Evolutionary conservation across 768 basidiomycete genomes (phyloP), one percentile per base, ranked within the genome.

Genomic region (Pleurotus tuber-regium): DNA sequence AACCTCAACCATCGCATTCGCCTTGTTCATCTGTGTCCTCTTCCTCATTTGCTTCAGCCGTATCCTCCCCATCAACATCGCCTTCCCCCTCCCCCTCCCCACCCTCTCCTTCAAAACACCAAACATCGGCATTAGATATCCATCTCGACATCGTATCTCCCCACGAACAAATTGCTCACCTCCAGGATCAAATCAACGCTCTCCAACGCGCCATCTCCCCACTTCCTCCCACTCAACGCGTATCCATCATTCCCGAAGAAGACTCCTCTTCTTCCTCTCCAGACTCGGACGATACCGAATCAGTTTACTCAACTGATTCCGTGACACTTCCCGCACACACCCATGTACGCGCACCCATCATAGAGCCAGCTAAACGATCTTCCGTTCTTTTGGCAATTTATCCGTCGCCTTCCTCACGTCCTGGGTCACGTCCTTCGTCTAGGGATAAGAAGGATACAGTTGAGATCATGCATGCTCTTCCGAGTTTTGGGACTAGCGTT

Each of bases 371-470:
- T 18, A 48, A 35, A 26, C 16, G 46, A 12, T 48, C 46, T 28
- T 33, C 46, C 12, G 18, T 48, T 6, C 16, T 36, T 30, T 12
- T 33, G 14, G 9, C 46, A n/a, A 11, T 48, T n/a, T 33, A 42
- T 24, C 8, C 46, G n/a, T 35, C 46, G 18, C 35, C 46, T 3
- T 48, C 46, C 23, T 48, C 46, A 42, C 11, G 41, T 11, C 19
- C 16, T 42, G 41, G 41, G 21, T 10, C 7, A 21, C 5, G 10
- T 25, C 41, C 18, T 42, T 42, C 24, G 41, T 11, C n/a, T n/a
- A n/a, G n/a, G n/a, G n/a, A n/a, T n/a, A n/a, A n/a, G 18, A 48
- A 48, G 46, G 46, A 48, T 23, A 48, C 46, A 3, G 46, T 48
- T 14, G 30, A 48, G 46, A 48, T 48, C 4, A 31, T 48, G n/a